Conservation (phyloP, 2,329 filamentous ascomycete genomes). For the Rasamsonia emersonii region DNA sequence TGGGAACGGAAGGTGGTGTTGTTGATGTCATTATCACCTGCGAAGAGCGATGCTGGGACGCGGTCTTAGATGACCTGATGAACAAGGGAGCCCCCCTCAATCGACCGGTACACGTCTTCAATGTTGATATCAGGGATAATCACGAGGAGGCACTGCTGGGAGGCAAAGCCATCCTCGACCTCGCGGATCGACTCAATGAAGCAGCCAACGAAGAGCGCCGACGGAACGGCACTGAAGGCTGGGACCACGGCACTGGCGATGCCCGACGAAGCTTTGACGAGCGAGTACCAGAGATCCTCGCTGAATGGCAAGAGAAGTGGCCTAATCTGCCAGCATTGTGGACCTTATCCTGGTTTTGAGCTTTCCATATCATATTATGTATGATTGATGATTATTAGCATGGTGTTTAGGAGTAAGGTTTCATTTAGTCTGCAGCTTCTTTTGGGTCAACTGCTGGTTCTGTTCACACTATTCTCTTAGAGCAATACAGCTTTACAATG, state of each 20-base stretch:
- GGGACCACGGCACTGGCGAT: conserved; percentile 59
- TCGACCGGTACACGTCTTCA: conserved; percentile 92
- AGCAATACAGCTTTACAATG: too few species aligned
- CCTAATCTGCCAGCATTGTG: conserved; percentile 83
- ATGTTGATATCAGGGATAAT: conserved; percentile 97
- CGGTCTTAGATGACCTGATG: conserved; percentile 87
- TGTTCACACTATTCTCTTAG: too few species aligned
- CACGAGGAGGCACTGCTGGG: conserved; percentile 92
- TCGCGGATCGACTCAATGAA: conserved; percentile 76
- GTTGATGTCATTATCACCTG: conserved; percentile 96
- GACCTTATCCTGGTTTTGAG: conserved; percentile 73
- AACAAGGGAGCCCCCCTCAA: conserved; percentile 80
- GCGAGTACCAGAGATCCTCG: conserved; percentile 82
- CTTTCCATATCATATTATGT: too few species aligned
- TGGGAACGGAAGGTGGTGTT: conserved; percentile 77
- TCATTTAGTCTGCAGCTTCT: too few species aligned
- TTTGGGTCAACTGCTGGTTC: too few species aligned
- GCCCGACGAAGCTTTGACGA: conserved; percentile 79
- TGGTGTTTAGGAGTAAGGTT: too few species aligned
- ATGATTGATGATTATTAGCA: too few species aligned
- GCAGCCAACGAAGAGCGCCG: conserved; percentile 71
- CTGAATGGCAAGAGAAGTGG: conserved; percentile 90
- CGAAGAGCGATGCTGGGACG: conserved; percentile 97
- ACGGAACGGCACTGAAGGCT: conserved; percentile 53
- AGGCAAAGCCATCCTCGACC: conserved; percentile 81